Percentiles rank a stretch among this genome's conserved stretches.
These are phyloP conservation scores for Aureobasidium sp. DNA, from an alignment of 2,329 filamentous ascomycete genomes.

Conservation along the genomic window DNA sequence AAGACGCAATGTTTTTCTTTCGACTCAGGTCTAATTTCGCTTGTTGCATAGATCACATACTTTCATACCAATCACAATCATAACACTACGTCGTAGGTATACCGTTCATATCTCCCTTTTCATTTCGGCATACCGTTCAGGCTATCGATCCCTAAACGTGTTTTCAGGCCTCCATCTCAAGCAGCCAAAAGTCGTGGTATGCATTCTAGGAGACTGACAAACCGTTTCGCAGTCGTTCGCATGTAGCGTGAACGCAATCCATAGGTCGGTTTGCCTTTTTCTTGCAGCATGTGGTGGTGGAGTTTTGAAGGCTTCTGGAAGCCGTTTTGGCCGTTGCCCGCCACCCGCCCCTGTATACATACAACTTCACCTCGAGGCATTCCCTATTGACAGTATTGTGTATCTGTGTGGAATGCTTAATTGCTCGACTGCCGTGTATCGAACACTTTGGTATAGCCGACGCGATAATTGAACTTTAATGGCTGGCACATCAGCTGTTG, in stretches of 20 bases:
- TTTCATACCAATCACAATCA: conserved; percentile 12
- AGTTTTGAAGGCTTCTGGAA: neutral
- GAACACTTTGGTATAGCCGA: neutral
- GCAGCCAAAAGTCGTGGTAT: conserved; percentile 6
- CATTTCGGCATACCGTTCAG: conserved; percentile 15
- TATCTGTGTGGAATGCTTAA: neutral
- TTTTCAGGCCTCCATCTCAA: neutral
- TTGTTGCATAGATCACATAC: conserved; percentile 2
- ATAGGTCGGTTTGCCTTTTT: neutral
- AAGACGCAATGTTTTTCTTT: neutral
- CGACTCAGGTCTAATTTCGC: conserved; percentile 9
- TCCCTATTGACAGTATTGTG: neutral
- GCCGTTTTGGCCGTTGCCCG: conserved; percentile 7
- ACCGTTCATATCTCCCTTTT: conserved; percentile 12
- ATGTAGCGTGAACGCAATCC: neutral
- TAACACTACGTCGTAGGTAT: neutral
- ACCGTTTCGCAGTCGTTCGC: conserved; percentile 3
- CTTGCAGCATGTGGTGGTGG: neutral
- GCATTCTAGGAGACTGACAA: neutral
- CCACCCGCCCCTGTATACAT: neutral
- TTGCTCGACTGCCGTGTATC: neutral
- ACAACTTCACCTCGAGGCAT: neutral
- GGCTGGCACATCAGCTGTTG: neutral
- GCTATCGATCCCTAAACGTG: conserved; percentile 12
- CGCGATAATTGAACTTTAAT: neutral